Evolutionary conservation across 371 early-diverging fungal genomes (phyloP), one percentile per base, ranked within the genome.

Genomic region (Syncephalis plumigaleata): DNA sequence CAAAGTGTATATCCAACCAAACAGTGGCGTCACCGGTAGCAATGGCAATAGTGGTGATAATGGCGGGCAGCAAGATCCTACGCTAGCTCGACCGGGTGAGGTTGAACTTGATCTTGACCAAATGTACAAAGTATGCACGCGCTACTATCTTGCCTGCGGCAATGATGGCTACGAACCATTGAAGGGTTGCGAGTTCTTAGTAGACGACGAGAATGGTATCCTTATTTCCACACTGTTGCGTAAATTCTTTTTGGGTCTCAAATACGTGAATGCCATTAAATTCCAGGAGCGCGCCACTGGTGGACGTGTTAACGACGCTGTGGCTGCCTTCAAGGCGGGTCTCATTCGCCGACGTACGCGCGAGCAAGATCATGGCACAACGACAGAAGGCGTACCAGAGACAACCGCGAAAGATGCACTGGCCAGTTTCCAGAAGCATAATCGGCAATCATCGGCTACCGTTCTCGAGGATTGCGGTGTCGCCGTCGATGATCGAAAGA

Each of bases 151-250:
- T 57, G 69, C 71, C 42, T 50, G 55, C 3, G 79, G 79, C 5
- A 66, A 68, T 45, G 79, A 78, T 46, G 79, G 79, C 2, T 78
- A 61, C 49, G 54, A 52, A 0, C 56, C 64, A 2, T 53, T 78
- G 20, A 61, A 52, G 39, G 47, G 52, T 11, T 60, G 66, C 22
- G 49, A 64, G 43, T 52, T 56, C 23, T 16, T 77, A 2, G 58
- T 78, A 1, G 76, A 73, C 47, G 68, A 75, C 16, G 75, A 78
- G 39, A 63, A 62, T 31, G 77, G 79, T 8, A 60, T 78, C 17
- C 44, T 69, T 4, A 55, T 74, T 8, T 61, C 70, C 1, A 65
- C 71, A 2, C 49, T 78, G 13, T 59, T 63, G 44, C 57, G 72
- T 11, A 57, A 66, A 37, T 78, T 63, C 55, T 73, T 77, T 51